Evolutionary conservation across 768 basidiomycete species (phyloP).

Genomic region (Leccinum aurantiacum): DNA sequence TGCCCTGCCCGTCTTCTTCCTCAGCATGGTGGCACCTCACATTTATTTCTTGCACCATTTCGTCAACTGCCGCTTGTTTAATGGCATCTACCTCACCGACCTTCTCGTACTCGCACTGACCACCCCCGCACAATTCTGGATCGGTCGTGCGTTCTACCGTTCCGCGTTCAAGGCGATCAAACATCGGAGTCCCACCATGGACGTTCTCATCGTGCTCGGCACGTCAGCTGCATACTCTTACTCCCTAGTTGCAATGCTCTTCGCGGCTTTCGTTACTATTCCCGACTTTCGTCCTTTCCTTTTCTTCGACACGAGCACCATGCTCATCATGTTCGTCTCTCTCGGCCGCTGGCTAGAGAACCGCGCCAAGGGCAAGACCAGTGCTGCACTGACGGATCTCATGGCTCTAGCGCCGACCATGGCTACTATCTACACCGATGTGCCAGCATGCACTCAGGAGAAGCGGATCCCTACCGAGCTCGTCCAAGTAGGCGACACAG

Average conservation of each 20-base stretch:
- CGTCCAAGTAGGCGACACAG: conserved; percentile 88
- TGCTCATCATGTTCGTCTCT: conserved; percentile 97
- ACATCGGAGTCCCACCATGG: conserved; percentile 94
- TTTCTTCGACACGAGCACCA: conserved; percentile 99
- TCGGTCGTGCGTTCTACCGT: conserved; percentile 83
- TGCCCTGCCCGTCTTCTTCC: conserved; percentile 91
- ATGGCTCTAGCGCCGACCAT: conserved; percentile 95
- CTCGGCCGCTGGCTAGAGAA: conserved; percentile 96
- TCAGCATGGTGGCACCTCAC: conserved; percentile 80
- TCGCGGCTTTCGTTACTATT: conserved; percentile 61
- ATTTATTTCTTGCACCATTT: conserved; percentile 60
- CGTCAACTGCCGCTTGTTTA: conserved; percentile 50
- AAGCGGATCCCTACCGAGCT: conserved; percentile 93
- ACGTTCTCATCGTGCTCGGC: conserved; percentile 93
- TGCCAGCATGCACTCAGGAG: conserved; percentile 75
- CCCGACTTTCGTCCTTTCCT: conserved; percentile 76
- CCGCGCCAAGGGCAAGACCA: conserved; percentile 94
- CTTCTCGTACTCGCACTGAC: conserved; percentile 73
- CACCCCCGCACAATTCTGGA: conserved; percentile 91
- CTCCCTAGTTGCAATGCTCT: conserved; percentile 70
- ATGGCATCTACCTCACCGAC: conserved; percentile 81
- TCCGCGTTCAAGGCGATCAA: conserved; percentile 89
- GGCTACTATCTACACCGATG: conserved; percentile 93
- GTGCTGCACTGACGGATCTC: conserved; percentile 92
- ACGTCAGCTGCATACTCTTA: conserved; percentile 94